phyloP scores from a whole-genome alignment of 805 yeast genomes.

The Myxozyma geophila region DNA sequence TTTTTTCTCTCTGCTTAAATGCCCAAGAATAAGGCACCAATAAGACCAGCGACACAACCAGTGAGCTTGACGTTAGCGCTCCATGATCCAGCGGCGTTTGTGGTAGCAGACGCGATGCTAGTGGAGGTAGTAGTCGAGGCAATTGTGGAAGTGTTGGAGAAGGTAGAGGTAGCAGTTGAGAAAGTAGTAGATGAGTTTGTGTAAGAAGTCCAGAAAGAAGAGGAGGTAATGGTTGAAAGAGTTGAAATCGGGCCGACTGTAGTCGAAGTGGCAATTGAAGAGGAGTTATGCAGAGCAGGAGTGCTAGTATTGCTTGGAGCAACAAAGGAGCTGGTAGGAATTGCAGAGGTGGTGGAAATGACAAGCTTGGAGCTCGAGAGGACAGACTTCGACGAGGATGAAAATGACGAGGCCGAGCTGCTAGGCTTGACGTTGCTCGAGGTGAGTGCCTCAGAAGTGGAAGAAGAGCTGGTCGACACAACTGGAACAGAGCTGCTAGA shows the following conservation, averaged over 20 bases:
- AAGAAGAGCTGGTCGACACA: neutral
- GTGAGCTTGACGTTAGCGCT: conserved; percentile 1
- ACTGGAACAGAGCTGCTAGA: neutral
- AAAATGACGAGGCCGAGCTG: neutral
- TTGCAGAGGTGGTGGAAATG: neutral
- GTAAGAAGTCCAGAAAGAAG: neutral
- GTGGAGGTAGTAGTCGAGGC: neutral
- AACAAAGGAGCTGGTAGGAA: neutral
- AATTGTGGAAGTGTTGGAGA: conserved; percentile 1
- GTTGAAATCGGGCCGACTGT: neutral
- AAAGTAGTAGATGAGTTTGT: conserved; percentile 3
- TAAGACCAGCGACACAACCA: conserved; percentile 1
- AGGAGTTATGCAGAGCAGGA: neutral
- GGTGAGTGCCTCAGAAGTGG: too few relatives aligned
- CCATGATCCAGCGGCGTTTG: conserved; percentile 7
- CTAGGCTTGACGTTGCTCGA: too few relatives aligned
- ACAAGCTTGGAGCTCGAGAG: neutral
- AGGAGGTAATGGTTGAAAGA: conserved; percentile 2
- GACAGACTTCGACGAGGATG: neutral
- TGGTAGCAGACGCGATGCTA: neutral
- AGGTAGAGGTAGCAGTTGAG: neutral
- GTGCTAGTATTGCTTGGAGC: neutral
- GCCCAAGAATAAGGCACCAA: conserved; percentile 5
- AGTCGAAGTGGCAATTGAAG: neutral
- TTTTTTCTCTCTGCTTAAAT: neutral